Percentiles rank a stretch among this genome's conserved stretches.
These are phyloP conservation scores for Cladophialophora bantiana DNA, from an alignment of 2,329 filamentous ascomycete genomes.

Conservation along the genomic window DNA sequence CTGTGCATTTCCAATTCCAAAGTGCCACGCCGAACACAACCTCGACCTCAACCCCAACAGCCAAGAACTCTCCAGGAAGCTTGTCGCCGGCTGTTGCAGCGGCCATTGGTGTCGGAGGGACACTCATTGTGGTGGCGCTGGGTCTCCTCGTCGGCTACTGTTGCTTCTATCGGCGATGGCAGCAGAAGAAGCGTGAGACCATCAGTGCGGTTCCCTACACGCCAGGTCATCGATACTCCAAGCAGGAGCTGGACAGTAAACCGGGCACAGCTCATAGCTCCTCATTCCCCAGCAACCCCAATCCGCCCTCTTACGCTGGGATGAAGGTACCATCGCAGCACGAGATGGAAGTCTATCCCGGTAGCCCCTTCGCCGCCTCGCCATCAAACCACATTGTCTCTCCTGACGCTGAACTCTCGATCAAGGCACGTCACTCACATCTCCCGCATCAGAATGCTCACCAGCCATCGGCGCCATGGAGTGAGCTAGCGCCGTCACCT, in stretches of 20 bases:
- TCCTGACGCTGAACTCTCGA: neutral
- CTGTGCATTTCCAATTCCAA: constrained; percentile 2
- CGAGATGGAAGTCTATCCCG: neutral
- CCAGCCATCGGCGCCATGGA: neutral
- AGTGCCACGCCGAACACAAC: neutral
- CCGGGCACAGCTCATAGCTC: neutral
- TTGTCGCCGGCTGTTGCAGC: neutral
- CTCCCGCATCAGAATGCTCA: neutral
- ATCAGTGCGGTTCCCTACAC: neutral
- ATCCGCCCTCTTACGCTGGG: neutral
- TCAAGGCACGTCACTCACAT: constrained; percentile 2
- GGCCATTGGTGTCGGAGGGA: neutral
- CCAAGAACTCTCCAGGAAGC: neutral
- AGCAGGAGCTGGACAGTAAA: neutral
- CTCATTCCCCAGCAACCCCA: neutral
- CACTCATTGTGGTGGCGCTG: neutral
- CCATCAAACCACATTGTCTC: neutral
- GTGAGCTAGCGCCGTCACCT: neutral
- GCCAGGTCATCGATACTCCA: constrained; percentile 1
- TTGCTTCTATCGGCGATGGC: neutral
- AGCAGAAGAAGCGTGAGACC: neutral
- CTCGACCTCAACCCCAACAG: neutral
- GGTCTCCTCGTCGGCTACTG: neutral
- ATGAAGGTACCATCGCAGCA: neutral
- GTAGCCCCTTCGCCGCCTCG: neutral